These are phyloP conservation scores for Candida schatavii DNA, from an alignment of 805 yeast species.

Conservation along the genomic window DNA sequence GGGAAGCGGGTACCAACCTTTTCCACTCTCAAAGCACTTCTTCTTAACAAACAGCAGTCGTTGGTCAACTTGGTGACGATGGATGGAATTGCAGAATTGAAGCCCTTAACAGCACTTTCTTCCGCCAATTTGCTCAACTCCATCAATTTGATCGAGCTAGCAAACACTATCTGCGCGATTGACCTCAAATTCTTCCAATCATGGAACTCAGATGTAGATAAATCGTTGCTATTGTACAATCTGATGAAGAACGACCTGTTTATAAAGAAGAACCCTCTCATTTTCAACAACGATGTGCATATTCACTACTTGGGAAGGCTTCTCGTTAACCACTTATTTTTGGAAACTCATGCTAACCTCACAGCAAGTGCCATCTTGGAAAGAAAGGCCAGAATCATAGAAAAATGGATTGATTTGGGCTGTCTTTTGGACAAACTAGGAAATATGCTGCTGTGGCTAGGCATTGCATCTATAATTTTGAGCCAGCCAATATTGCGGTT, in stretches of 20 bases:
- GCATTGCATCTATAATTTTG: conserved; percentile 78
- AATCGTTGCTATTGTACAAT: conserved; percentile 64
- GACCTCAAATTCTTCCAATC: conserved; percentile 59
- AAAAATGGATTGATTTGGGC: conserved; percentile 86
- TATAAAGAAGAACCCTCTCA: conserved; percentile 66
- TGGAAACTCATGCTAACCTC: conserved; percentile 31
- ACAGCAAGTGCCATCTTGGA: conserved; percentile 23
- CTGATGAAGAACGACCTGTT: conserved; percentile 37
- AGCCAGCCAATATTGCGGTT: conserved; percentile 80
- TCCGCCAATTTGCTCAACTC: conserved; percentile 52
- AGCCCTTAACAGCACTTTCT: conserved; percentile 27
- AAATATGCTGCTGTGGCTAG: conserved; percentile 93
- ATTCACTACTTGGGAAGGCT: conserved; percentile 78
- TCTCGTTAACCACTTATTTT: conserved; percentile 65
- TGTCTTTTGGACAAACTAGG: conserved; percentile 73
- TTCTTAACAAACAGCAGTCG: conserved; percentile 49
- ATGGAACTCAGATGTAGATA: conserved; percentile 83
- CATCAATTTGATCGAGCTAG: conserved; percentile 51
- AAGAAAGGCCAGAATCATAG: conserved; percentile 61
- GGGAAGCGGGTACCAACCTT: conserved; percentile 21
- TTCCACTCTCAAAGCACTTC: conserved; percentile 48
- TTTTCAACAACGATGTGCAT: conserved; percentile 63
- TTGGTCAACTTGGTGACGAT: conserved; percentile 27
- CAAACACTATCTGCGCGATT: conserved; percentile 62
- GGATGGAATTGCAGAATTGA: conserved; percentile 6